Evolutionary conservation across 2,329 filamentous ascomycete species (phyloP), one percentile per base, ranked within the genome.

Genomic region (Fusarium pseudocircinatum): DNA sequence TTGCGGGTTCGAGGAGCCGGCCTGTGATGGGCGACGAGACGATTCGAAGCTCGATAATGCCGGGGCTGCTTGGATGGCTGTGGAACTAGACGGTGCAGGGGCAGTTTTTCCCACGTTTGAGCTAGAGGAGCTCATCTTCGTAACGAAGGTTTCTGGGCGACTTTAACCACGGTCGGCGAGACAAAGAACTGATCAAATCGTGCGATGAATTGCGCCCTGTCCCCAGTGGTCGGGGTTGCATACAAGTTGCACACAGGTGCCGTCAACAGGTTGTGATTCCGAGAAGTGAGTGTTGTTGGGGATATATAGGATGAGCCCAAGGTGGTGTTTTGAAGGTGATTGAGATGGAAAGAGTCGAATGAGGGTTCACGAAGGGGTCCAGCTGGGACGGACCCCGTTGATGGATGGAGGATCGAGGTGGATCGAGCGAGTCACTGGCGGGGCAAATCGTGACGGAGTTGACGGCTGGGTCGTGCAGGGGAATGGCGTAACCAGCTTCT

Each of bases 81-180:
- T 78, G 18, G 83, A 80, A 72, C 82, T 84, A 44, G 83, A 78
- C 46, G 84, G 77, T 60, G 83, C 73, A 57, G 87, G 82, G 73
- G 87, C 84, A 81, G 87, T 85, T 83, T 90, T 90, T 82, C 86
- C 87, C 82, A 78, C 62, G 69, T 63, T 78, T 34, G 78, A 69
- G 63, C 77, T 80, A 57, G 78, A 78, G 53, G 80, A 66, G 75
- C 78, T 83, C 82, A 83, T 83, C 63, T 75, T 79, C 72, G 68
- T 58, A 34, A 37, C n/a, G 28, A 32, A 20, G 28, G 52, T 24
- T 52, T 54, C 24, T 36, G 32, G 36, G 7, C 24, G 30, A 36
- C 26, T 54, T 46, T 60, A 50, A 60, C 34, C 43, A 47, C 26
- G 32, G 32, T 53, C 26, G 62, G 63, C 60, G 43, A 60, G 61